These are phyloP conservation scores for Coniochaeta sp. DNA, from an alignment of 2,329 filamentous ascomycete species.

Conservation along the genomic window DNA sequence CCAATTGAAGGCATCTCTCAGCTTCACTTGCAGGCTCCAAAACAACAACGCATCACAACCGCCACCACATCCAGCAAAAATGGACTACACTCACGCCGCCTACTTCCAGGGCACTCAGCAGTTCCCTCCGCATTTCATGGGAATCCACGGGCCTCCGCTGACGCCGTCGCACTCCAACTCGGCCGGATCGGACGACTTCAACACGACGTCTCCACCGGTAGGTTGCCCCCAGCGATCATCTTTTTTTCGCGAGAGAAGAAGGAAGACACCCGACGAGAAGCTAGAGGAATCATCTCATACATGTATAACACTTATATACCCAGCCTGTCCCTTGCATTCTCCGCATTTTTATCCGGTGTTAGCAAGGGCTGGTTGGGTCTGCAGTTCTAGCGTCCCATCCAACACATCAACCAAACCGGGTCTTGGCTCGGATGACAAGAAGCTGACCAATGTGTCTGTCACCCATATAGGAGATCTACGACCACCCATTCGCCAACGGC, in stretches of 20 bases:
- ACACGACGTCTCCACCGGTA: conserved; percentile 47
- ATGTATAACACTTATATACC: not conserved
- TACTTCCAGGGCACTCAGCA: conserved; percentile 43
- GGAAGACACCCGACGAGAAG: not conserved
- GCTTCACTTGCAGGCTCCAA: not conserved
- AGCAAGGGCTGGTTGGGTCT: conserved; percentile 13
- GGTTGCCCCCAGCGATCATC: conserved; percentile 17
- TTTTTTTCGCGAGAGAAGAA: not conserved
- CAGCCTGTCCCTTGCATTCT: conserved; percentile 2
- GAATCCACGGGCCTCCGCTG: conserved; percentile 35
- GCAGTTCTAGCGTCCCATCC: conserved; percentile 15
- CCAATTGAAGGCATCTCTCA: not conserved
- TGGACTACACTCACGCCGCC: conserved; percentile 47
- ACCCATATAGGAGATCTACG: conserved; percentile 43
- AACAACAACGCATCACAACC: not conserved
- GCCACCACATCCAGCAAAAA: conserved; percentile 17
- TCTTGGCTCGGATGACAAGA: conserved; percentile 9
- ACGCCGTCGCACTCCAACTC: conserved; percentile 50
- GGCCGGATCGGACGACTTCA: conserved; percentile 45
- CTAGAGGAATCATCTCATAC: not conserved
- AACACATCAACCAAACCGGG: not conserved
- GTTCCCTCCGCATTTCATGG: conserved; percentile 24
- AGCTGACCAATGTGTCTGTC: conserved; percentile 26
- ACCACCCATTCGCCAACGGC: conserved; percentile 30
- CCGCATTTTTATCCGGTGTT: conserved; percentile 10